phyloP scores from a whole-genome alignment of 1,284 basidiomycete species.

The Afroboletus lepidellus region DNA sequence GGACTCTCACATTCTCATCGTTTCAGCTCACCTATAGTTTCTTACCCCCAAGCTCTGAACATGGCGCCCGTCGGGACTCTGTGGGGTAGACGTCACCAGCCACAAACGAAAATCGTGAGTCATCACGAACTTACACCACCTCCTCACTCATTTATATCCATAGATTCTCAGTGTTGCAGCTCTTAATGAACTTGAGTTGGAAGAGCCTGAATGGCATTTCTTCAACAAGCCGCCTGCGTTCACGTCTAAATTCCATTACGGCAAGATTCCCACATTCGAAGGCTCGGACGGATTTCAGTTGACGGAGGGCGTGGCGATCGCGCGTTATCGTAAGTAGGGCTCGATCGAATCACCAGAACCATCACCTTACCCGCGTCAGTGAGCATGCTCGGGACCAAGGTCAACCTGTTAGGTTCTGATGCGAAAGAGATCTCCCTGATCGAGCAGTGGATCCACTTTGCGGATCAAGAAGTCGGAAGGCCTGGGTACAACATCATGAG shows the following conservation, averaged over 20 bases:
- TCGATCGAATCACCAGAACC: no score
- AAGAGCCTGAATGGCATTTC: slow-evolving; percentile 4
- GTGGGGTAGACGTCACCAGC: slow-evolving; percentile 2
- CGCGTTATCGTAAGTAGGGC: slow-evolving; percentile 45
- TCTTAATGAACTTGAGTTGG: slow-evolving; percentile 13
- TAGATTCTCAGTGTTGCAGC: slow-evolving; percentile 15
- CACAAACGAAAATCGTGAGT: slow-evolving; percentile 4
- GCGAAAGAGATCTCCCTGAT: slow-evolving; percentile 45
- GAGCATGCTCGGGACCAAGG: slow-evolving; percentile 45
- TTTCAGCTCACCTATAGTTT: not conserved
- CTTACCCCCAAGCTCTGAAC: not conserved
- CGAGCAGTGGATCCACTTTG: slow-evolving; percentile 48
- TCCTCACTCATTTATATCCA: not conserved
- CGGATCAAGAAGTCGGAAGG: slow-evolving; percentile 20
- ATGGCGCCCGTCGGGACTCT: slow-evolving; percentile 9
- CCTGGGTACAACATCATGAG: not conserved
- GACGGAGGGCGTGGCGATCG: slow-evolving; percentile 52
- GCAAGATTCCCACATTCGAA: slow-evolving; percentile 53
- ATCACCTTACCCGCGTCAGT: slow-evolving; percentile 31
- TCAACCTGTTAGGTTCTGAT: slow-evolving; percentile 45
- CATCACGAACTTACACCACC: not conserved
- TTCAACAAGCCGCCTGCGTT: slow-evolving; percentile 41
- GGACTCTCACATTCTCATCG: not conserved
- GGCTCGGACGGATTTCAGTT: slow-evolving; percentile 48
- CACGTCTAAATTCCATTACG: slow-evolving; percentile 44